Evolutionary conservation across 2,329 filamentous ascomycete genomes (phyloP), one percentile per base, ranked within the genome.

Genomic region (Xylariales sp.): DNA sequence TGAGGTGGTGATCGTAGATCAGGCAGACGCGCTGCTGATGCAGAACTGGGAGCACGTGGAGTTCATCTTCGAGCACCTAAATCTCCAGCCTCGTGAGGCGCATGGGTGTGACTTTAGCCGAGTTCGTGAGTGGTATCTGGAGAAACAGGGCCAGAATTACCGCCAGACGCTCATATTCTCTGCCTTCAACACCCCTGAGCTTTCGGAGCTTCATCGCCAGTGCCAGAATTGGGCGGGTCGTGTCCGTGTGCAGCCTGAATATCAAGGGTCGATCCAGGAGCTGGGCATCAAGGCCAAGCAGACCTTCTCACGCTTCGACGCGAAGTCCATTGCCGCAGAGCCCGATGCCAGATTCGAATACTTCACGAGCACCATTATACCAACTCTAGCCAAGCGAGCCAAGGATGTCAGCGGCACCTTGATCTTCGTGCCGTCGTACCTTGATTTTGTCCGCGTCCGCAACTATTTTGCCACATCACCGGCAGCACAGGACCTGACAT

Each of bases 1-100:
- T 52, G 93, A 98, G 63, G 64, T 98, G 36, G 81, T 93, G 21
- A 73, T 97, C 32, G 74, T 95, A 43, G 93, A 98, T 59, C 90
- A 97, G 62, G 85, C 88, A 11, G 90, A 97, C 61, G 89, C 89
- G 0, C 76, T 96, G 29, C 77, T 95, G 7, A 96, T 96, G 89
- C 93, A 98, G 61, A 97, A 95, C 60, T 97, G 91, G 90, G 89
- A 96, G 54, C 91, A 98, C 57, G 78, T 96, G 43, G 87, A 94
- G 59, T 87, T 86, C 58, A 85, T 96, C 51, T 90, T 97, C 55
- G 81, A 88, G 45, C 88, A 95, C 59, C 76, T 98, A 45, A 98
- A 98, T 59, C 72, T 85, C 16, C 88, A 95, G 53, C 91, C 93
- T 25, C 88, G 84, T 54, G 87, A 95, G 51, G 78, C 88, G 1